Conservation (phyloP, 371 early-diverging fungal genomes). For the Gilbertella persicaria region DNA sequence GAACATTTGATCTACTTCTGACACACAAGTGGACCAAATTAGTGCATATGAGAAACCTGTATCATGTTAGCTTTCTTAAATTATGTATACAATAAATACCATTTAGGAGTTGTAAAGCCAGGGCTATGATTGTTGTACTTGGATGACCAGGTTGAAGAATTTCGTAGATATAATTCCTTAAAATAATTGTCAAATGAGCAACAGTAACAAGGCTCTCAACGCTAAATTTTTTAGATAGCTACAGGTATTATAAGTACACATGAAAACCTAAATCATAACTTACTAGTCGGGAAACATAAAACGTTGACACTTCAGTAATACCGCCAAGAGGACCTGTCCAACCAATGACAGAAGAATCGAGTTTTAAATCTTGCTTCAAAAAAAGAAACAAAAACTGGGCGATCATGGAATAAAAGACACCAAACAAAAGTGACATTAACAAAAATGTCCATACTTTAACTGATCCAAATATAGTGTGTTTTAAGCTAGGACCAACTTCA, state of each 20-base stretch:
- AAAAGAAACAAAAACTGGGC: conserved; percentile 44
- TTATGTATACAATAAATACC: conserved; percentile 18
- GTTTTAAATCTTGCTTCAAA: conserved; percentile 32
- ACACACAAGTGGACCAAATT: conserved; percentile 45
- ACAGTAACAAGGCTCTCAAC: conserved; percentile 24
- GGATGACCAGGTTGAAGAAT: conserved; percentile 22
- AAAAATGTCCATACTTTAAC: conserved; percentile 37
- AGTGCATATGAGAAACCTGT: conserved; percentile 34
- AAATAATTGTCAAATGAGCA: conserved; percentile 31
- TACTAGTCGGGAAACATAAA: conserved; percentile 44
- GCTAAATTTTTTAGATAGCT: conserved; percentile 35
- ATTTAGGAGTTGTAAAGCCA: conserved; percentile 30
- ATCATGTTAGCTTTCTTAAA: not conserved
- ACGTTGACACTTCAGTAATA: conserved; percentile 42
- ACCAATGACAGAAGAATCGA: conserved; percentile 37
- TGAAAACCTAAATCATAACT: not conserved
- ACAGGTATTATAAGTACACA: not conserved
- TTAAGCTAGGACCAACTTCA: conserved; percentile 8
- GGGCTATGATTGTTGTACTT: conserved; percentile 22
- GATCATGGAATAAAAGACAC: conserved; percentile 46
- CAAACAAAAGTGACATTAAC: conserved; percentile 34
- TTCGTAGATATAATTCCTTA: conserved; percentile 34
- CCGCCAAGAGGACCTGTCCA: conserved; percentile 52
- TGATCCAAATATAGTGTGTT: conserved; percentile 19
- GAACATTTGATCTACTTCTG: conserved; percentile 44